Conservation (phyloP, 441 rosid species). For the Mallotus repandus region DNA sequence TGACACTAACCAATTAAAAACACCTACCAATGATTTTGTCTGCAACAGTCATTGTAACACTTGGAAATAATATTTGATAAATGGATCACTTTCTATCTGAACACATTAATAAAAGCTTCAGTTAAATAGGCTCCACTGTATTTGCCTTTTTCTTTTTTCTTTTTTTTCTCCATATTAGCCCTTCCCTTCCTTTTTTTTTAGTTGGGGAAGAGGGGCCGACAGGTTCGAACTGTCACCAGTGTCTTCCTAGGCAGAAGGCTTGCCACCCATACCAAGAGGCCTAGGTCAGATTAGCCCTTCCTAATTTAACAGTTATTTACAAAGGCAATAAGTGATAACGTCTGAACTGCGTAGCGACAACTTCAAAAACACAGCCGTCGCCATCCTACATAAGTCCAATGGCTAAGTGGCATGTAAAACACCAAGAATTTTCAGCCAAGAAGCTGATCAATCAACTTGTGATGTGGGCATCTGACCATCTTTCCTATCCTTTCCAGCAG, state of each 20-base stretch:
- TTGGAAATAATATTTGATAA: neutral
- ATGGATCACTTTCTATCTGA: neutral
- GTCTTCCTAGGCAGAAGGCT: too few species aligned
- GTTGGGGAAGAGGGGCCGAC: too few species aligned
- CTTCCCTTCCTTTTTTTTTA: too few species aligned
- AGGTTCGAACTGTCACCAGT: too few species aligned
- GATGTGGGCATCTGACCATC: constrained; percentile 39
- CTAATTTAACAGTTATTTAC: constrained; percentile 24
- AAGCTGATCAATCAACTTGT: constrained; percentile 22
- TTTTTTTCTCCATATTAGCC: neutral
- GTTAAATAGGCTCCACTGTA: neutral
- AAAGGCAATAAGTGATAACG: neutral
- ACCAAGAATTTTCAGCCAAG: neutral
- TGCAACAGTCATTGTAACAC: too few species aligned
- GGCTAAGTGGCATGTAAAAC: neutral
- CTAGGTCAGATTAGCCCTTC: neutral
- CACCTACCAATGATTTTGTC: too few species aligned
- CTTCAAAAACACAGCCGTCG: constrained; percentile 45
- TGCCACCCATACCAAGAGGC: too few species aligned
- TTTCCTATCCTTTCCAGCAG: constrained; percentile 38
- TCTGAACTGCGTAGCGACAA: constrained; percentile 20
- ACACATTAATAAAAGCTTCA: neutral
- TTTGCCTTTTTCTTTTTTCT: neutral
- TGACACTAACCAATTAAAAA: too few species aligned
- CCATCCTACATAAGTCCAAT: constrained; percentile 14